These are phyloP conservation scores for Backusella parvicylindrica DNA, from an alignment of 192 early-diverging fungal species.

Conservation along the genomic window DNA sequence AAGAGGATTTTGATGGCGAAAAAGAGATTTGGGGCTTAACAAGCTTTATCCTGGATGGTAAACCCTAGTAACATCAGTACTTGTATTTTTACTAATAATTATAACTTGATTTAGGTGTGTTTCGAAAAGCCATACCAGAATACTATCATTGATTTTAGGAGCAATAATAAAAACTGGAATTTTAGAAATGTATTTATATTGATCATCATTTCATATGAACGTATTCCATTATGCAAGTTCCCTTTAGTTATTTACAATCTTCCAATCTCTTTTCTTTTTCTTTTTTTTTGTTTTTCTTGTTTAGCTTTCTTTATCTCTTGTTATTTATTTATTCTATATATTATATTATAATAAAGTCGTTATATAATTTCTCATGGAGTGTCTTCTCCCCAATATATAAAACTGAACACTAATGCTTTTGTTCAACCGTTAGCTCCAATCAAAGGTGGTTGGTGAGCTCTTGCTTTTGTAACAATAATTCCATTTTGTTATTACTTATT, in stretches of 20 bases:
- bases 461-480: slow-evolving; percentile 35
- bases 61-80: neutral
- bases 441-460: slow-evolving; percentile 29
- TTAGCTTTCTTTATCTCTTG: neutral
- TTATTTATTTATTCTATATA: neutral
- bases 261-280: neutral
- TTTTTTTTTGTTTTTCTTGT: neutral
- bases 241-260: neutral
- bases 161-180: neutral
- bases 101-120: slow-evolving; percentile 2
- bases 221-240: neutral
- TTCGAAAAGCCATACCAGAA: slow-evolving; percentile 15
- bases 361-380: neutral
- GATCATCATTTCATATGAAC: neutral
- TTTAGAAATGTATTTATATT: neutral
- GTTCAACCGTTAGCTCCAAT: slow-evolving; percentile 31
- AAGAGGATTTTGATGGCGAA: slow-evolving; percentile 37
- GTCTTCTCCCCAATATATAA: neutral
- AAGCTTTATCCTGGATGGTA: slow-evolving; percentile 70
- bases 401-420: slow-evolving; percentile 7
- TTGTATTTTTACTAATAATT: neutral
- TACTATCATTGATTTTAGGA: neutral
- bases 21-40: slow-evolving; percentile 77
- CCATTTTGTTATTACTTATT: slow-evolving; percentile 31
- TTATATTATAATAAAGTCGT: neutral